These are phyloP conservation scores for Phalaenopsis hybrid DNA, from an alignment of 116 monocot species.

Conservation along the genomic window DNA sequence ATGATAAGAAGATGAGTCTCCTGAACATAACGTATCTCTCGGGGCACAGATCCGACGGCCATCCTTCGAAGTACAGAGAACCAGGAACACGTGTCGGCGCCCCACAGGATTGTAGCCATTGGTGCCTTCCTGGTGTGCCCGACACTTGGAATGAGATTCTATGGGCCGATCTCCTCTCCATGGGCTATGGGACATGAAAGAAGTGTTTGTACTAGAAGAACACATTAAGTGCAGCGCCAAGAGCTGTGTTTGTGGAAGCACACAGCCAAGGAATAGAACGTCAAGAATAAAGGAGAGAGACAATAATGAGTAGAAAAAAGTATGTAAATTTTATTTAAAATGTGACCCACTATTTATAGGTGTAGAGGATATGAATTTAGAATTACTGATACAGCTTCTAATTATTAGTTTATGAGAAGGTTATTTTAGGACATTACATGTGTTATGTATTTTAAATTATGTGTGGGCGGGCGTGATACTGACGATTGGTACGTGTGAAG, in stretches of 20 bases:
- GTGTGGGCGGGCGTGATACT: too few relatives aligned
- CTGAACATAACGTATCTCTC: conserved; percentile 65
- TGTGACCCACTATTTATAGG: too few relatives aligned
- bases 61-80: conserved; percentile 59
- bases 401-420: too few relatives aligned
- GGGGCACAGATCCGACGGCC: conserved; percentile 57
- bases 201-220: too few relatives aligned
- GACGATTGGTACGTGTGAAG: too few relatives aligned
- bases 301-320: too few relatives aligned
- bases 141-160: conserved; percentile 80
- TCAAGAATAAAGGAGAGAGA: conserved; percentile 22
- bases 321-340: too few relatives aligned
- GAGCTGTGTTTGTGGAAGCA: neutral
- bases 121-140: conserved; percentile 93
- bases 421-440: too few relatives aligned
- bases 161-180: conserved; percentile 43
- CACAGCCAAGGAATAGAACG: too few relatives aligned
- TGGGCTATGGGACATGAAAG: conserved; percentile 10
- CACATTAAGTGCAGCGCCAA: neutral
- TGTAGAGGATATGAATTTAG: too few relatives aligned
- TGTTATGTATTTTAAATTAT: too few relatives aligned
- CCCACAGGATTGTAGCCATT: conserved; percentile 82
- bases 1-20: conserved; percentile 15
- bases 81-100: conserved; percentile 9
- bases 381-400: too few relatives aligned